Evolutionary conservation across 805 yeast species (phyloP).

Genomic region (Wickerhamiella dianesei): DNA sequence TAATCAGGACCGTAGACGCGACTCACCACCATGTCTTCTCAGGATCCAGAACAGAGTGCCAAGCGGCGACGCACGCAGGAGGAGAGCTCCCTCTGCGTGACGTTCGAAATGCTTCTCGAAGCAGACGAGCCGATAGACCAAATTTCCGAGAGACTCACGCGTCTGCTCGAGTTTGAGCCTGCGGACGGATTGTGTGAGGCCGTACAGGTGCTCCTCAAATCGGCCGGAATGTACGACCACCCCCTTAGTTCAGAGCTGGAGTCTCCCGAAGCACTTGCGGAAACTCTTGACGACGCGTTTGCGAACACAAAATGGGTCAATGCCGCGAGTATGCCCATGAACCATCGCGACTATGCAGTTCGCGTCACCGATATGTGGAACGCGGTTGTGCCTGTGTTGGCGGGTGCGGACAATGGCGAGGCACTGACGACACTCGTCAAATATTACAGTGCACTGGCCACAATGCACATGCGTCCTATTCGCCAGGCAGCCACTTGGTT

Average conservation of each 20-base stretch:
- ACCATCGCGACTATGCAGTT: not conserved
- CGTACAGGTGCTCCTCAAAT: constrained; percentile 7
- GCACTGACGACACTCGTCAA: constrained; percentile 2
- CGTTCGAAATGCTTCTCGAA: constrained; percentile 14
- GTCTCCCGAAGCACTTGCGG: not conserved
- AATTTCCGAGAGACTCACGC: constrained; percentile 14
- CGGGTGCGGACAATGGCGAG: constrained; percentile 5
- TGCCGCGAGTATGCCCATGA: not conserved
- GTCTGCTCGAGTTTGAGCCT: constrained; percentile 15
- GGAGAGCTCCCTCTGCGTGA: constrained; percentile 7
- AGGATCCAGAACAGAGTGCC: not conserved
- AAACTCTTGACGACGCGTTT: not conserved
- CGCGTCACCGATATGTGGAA: constrained; percentile 1
- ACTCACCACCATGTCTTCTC: not conserved
- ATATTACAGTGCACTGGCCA: constrained; percentile 5
- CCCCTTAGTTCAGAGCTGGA: not conserved
- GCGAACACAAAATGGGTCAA: not conserved
- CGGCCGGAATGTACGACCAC: constrained; percentile 9
- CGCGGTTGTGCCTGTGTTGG: constrained; percentile 3
- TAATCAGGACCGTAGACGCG: too few relatives aligned
- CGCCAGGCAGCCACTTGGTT: constrained; percentile 11
- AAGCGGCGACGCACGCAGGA: constrained; percentile 1
- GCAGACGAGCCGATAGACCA: constrained; percentile 12
- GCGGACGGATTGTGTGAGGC: constrained; percentile 15
- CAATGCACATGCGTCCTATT: constrained; percentile 11